A percentile compares a stretch with the other conserved stretches of the same genome.
These are phyloP conservation scores for Pseudogymnoascus pannorum DNA, from an alignment of 2,329 filamentous ascomycete genomes.

Conservation along the genomic window DNA sequence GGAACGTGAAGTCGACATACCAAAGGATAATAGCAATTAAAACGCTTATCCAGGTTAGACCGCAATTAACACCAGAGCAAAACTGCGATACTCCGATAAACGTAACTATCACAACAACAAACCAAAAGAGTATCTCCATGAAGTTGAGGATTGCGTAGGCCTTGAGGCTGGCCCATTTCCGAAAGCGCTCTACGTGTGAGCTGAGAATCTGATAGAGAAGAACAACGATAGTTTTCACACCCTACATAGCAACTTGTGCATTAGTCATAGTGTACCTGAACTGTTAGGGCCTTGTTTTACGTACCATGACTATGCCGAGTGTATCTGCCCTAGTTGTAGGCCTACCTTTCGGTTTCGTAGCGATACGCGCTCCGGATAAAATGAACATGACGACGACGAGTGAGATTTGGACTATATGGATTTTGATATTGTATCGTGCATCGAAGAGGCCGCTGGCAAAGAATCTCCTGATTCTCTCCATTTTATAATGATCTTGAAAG, in stretches of 20 bases:
- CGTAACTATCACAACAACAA: conserved; percentile 29
- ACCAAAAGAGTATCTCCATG: conserved; percentile 38
- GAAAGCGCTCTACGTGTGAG: conserved; percentile 28
- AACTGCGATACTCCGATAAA: conserved; percentile 7
- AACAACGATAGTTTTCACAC: conserved; percentile 34
- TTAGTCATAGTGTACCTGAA: background rate
- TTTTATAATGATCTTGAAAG: background rate
- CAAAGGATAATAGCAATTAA: background rate
- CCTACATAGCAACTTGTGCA: conserved; percentile 16
- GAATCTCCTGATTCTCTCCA: background rate
- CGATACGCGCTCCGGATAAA: background rate
- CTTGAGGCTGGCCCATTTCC: conserved; percentile 34
- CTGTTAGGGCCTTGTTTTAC: background rate
- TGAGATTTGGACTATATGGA: background rate
- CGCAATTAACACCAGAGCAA: background rate
- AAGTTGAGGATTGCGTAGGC: conserved; percentile 35
- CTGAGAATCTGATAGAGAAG: conserved; percentile 36
- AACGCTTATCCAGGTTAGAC: background rate
- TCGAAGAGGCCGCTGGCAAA: background rate
- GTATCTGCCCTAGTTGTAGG: background rate
- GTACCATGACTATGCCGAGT: background rate
- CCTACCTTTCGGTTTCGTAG: background rate
- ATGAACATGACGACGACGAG: background rate
- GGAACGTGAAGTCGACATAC: background rate
- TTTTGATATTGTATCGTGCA: background rate